phyloP scores from a whole-genome alignment of 805 yeast genomes.

The Candida ulmi region DNA sequence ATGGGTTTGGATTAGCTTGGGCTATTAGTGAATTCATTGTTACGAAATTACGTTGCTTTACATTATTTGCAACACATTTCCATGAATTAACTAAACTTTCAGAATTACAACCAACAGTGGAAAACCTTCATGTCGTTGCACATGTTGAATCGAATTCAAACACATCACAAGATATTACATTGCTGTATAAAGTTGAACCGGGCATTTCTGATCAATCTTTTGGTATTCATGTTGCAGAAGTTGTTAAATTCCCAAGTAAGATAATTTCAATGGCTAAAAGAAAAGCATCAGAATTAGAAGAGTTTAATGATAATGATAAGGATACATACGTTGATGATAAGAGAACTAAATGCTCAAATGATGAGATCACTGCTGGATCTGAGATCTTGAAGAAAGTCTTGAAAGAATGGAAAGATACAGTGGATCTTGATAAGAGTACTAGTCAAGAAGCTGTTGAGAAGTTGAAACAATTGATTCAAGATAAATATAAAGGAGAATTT shows the following conservation, averaged over 20 bases:
- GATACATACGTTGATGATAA: conserved; percentile 39
- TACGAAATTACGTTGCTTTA: conserved; percentile 63
- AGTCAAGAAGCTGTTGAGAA: conserved; percentile 35
- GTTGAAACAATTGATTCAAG: conserved; percentile 29
- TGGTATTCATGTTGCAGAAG: conserved; percentile 96
- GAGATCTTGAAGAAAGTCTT: conserved; percentile 37
- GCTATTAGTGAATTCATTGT: conserved; percentile 87
- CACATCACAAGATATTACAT: conserved; percentile 63
- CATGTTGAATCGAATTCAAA: conserved; percentile 54
- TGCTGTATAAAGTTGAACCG: conserved; percentile 88
- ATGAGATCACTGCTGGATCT: conserved; percentile 53
- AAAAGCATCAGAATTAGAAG: conserved; percentile 84
- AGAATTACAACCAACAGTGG: conserved; percentile 55
- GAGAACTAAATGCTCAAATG: conserved; percentile 42
- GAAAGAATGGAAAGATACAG: conserved; percentile 29
- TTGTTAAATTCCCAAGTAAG: conserved; percentile 87
- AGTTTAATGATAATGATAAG: conserved; percentile 36
- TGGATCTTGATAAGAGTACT: conserved; percentile 13
- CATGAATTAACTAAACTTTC: conserved; percentile 88
- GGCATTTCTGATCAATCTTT: conserved; percentile 96
- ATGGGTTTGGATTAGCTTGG: conserved; percentile 98
- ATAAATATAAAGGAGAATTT: conserved; percentile 22
- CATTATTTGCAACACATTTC: conserved; percentile 95
- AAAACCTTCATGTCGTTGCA: conserved; percentile 89
- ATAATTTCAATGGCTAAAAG: conserved; percentile 94